Percentiles rank a stretch among this genome's conserved stretches.
phyloP scores from a whole-genome alignment of 352 stramenopile genomes.

The Phytophthora cajani region DNA sequence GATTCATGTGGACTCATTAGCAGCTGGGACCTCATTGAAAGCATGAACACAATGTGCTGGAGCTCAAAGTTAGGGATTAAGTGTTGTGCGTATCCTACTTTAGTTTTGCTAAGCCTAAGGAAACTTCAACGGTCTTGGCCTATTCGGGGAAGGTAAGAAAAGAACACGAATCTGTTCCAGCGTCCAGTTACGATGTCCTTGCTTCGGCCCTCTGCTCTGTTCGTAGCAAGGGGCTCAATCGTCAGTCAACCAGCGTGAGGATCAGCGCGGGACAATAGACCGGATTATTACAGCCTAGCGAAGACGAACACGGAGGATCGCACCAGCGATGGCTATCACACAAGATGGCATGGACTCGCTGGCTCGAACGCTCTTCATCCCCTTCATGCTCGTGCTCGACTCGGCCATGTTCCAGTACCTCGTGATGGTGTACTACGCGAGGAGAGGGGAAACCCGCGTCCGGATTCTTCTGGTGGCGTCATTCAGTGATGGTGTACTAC shows the following conservation, averaged over 20 bases:
- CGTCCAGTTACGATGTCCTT: neutral
- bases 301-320: neutral
- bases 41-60: no score
- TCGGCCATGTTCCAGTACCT: constrained; percentile 1
- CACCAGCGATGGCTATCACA: neutral
- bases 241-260: neutral
- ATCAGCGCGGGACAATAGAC: neutral
- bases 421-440: neutral
- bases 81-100: neutral
- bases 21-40: no score
- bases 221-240: neutral
- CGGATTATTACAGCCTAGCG: neutral
- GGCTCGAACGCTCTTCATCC: neutral
- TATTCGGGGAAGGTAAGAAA: neutral
- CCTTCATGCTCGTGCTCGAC: neutral
- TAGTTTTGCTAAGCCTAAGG: no score
- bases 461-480: neutral
- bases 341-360: neutral
- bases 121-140: neutral
- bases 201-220: neutral
- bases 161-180: neutral
- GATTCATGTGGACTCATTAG: no score
- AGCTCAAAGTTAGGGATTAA: neutral
- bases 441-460: neutral
- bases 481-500: neutral